These are phyloP conservation scores for Metarhizium anisopliae DNA, from an alignment of 2,329 filamentous ascomycete genomes.

Conservation along the genomic window DNA sequence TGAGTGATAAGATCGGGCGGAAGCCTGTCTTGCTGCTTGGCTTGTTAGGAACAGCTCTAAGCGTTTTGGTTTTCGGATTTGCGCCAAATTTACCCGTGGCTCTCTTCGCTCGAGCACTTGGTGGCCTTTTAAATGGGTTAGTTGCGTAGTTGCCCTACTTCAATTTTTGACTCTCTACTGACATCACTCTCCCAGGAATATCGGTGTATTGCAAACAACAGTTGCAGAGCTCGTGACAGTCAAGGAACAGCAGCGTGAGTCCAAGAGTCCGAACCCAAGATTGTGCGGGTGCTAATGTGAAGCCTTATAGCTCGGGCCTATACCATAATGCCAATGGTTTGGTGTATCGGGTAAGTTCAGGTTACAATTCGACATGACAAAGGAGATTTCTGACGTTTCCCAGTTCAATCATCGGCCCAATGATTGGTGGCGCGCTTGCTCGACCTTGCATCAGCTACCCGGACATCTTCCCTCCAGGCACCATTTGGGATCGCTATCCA, in stretches of 20 bases:
- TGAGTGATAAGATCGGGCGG: slow-evolving; percentile 85
- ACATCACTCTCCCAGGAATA: slow-evolving; percentile 51
- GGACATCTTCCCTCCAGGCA: slow-evolving; percentile 57
- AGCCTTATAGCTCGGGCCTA: slow-evolving; percentile 66
- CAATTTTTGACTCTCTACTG: background rate
- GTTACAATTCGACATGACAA: background rate
- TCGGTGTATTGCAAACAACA: slow-evolving; percentile 89
- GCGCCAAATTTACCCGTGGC: slow-evolving; percentile 73
- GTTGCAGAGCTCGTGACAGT: slow-evolving; percentile 88
- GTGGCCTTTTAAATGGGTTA: slow-evolving; percentile 86
- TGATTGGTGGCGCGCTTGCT: slow-evolving; percentile 82
- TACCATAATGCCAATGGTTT: slow-evolving; percentile 96
- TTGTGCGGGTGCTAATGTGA: slow-evolving; percentile 15
- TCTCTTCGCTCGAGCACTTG: slow-evolving; percentile 77
- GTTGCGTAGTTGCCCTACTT: slow-evolving; percentile 16
- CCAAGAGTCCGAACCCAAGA: background rate
- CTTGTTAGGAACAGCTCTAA: slow-evolving; percentile 83
- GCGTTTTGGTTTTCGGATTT: slow-evolving; percentile 89
- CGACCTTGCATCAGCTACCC: slow-evolving; percentile 81
- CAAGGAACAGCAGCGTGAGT: slow-evolving; percentile 83
- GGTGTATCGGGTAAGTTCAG: slow-evolving; percentile 72
- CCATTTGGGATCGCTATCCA: slow-evolving; percentile 77
- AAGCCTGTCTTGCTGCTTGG: slow-evolving; percentile 88
- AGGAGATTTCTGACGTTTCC: slow-evolving; percentile 5
- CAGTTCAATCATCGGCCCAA: slow-evolving; percentile 84